These are phyloP conservation scores for Caloboletus firmus DNA, from an alignment of 1,284 basidiomycete genomes.

Conservation along the genomic window DNA sequence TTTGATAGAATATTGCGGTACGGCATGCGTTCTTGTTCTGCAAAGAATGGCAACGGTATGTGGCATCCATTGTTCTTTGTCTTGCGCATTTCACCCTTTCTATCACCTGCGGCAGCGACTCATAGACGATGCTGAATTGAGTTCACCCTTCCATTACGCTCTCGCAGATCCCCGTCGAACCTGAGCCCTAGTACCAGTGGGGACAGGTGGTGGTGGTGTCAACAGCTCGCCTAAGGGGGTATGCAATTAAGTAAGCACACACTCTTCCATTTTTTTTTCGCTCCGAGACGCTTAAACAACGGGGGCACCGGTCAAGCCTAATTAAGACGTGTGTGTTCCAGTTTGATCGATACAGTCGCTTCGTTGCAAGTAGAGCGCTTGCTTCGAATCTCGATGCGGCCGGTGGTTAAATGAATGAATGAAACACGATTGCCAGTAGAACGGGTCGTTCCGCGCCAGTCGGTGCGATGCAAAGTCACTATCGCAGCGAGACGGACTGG, in stretches of 20 bases:
- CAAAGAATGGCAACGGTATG: not conserved
- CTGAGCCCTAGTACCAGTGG: no score
- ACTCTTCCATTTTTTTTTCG: conserved; percentile 32
- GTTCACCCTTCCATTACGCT: not conserved
- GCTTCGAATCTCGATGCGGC: conserved; percentile 25
- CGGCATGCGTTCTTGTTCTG: conserved; percentile 14
- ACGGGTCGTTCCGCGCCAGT: conserved; percentile 21
- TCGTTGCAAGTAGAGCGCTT: conserved; percentile 22
- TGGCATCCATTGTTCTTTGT: conserved; percentile 7
- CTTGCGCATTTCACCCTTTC: not conserved
- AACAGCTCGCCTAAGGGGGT: conserved; percentile 20
- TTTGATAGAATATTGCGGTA: conserved; percentile 9
- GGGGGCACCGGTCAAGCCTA: conserved; percentile 10
- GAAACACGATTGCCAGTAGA: conserved; percentile 16
- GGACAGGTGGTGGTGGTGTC: conserved; percentile 5
- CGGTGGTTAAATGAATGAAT: conserved; percentile 24
- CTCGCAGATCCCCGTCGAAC: conserved; percentile 28
- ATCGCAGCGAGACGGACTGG: conserved; percentile 9
- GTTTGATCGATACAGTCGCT: conserved; percentile 16
- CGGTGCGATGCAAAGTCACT: conserved; percentile 26
- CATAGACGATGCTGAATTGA: conserved; percentile 8
- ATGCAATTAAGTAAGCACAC: conserved; percentile 24
- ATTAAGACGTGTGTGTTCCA: conserved; percentile 17
- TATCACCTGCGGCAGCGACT: not conserved
- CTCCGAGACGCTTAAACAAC: conserved; percentile 28